phyloP scores from a whole-genome alignment of 495 filamentous ascomycete species.

The Penicillium arizonense region DNA sequence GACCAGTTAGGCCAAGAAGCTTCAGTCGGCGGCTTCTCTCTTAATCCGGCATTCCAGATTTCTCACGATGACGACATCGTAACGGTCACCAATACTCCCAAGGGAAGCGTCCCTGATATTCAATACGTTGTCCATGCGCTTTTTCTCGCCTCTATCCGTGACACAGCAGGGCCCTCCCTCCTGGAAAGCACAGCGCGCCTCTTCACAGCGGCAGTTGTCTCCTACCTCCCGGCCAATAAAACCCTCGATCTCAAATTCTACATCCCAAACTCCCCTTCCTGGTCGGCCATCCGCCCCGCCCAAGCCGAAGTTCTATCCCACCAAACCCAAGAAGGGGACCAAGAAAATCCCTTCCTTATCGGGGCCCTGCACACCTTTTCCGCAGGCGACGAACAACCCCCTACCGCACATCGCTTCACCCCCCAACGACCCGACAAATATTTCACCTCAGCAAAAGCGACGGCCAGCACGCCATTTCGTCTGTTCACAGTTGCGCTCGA shows the following conservation, averaged over 20 bases:
- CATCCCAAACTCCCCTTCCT: constrained; percentile 12
- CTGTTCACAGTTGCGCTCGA: constrained; percentile 16
- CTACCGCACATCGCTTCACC: background rate
- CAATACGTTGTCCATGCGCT: constrained; percentile 15
- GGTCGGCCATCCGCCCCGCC: constrained; percentile 14
- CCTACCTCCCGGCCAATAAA: constrained; percentile 13
- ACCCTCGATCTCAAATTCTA: constrained; percentile 13
- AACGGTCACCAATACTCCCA: constrained; percentile 13
- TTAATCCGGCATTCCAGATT: constrained; percentile 9
- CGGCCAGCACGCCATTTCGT: background rate
- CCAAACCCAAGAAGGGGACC: constrained; percentile 1
- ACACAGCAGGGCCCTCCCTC: constrained; percentile 3
- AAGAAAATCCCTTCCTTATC: constrained; percentile 2
- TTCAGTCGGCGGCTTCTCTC: constrained; percentile 3
- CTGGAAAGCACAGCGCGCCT: constrained; percentile 14
- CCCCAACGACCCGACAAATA: constrained; percentile 1
- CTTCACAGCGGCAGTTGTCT: constrained; percentile 9
- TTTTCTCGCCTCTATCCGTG: constrained; percentile 14
- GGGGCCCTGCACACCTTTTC: constrained; percentile 11
- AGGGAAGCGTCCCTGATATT: constrained; percentile 7
- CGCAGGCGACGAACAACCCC: background rate
- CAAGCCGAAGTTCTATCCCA: constrained; percentile 4
- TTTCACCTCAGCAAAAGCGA: background rate
- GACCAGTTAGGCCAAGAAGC: constrained; percentile 13
- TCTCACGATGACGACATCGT: constrained; percentile 8